Evolutionary conservation across 2,329 filamentous ascomycete species (phyloP).

Genomic region (Calonectria fujianensis): DNA sequence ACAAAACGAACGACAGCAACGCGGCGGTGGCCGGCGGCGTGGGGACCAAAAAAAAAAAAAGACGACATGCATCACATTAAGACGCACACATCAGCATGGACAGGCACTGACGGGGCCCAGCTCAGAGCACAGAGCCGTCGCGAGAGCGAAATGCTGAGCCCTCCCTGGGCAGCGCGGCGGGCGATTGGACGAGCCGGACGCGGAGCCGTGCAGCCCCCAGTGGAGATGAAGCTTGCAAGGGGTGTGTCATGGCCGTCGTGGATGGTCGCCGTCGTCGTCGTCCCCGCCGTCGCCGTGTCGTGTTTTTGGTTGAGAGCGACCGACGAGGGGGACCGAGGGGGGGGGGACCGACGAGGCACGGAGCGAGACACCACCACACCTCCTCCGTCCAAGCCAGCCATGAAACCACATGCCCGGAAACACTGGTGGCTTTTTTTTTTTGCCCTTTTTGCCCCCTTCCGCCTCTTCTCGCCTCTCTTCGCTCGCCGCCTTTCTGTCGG

Average conservation of each 20-base stretch:
- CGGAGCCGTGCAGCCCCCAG: slow-evolving; percentile 11
- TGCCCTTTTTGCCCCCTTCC: no score
- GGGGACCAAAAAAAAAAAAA: no score
- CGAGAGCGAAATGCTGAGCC: slow-evolving; percentile 11
- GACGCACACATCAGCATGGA: not conserved
- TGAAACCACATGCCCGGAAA: not conserved
- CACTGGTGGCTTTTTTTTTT: not conserved
- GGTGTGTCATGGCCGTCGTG: not conserved
- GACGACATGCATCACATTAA: not conserved
- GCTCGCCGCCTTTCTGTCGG: not conserved
- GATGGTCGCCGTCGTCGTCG: no score
- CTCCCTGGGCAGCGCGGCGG: not conserved
- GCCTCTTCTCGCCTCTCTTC: no score
- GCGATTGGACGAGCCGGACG: slow-evolving; percentile 5
- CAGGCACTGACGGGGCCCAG: not conserved
- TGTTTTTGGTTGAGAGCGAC: not conserved
- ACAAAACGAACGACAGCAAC: not conserved
- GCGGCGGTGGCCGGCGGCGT: not conserved
- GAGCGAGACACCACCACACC: not conserved
- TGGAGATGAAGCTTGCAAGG: slow-evolving; percentile 1
- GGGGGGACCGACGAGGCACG: not conserved
- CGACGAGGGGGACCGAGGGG: no score
- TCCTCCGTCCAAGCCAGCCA: not conserved
- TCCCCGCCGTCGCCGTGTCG: not conserved
- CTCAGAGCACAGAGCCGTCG: no score